Base-by-base conservation (phyloP, 2,329 filamentous ascomycete genomes). In the Clonostachys solani region DNA sequence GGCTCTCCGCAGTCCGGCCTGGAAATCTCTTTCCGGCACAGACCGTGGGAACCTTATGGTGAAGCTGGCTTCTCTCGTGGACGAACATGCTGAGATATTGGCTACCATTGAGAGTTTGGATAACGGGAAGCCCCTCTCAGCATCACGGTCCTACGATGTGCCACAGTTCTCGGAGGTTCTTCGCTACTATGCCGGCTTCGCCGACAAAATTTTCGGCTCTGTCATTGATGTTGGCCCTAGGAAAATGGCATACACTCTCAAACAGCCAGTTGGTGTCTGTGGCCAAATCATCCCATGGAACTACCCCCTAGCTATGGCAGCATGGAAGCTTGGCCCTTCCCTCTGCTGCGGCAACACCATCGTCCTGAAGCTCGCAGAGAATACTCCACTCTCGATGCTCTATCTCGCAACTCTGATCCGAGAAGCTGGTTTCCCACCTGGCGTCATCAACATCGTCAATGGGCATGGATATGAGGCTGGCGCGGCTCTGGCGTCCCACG, bases 241-340 rank as follows among this genome's bases (percentile, higher is more conserved):
- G 42, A 92, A 91, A 66, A 77, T 92, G 52, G 86, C 86, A 3
- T 92, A 92, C 61, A 91, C 86, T 0, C 69, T 89, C 47, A 80
- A 84, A 50, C 83, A 92, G 65, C 88, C 89, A 3, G 69, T 92
- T 34, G 89, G 89, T 37, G 88, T 94, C 0, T 88, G 87, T 54
- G 87, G 79, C 12, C 76, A 77, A 64, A 91, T 92, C 53, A 89
- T 89, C 50, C 87, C 87, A 9, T 92, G 87, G 86, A 92, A 92
- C 63, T 89, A 86, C 54, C 88, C 89, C 2, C 73, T 92, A 2
- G 74, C 77, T 17, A 91, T 92, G 81, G 85, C 86, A 15, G 83
- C 82, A 6, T 60, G 60, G 58, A 59, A 64, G 51, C 47, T 65
- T 10, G 86, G 83, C 17, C 84, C 85, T 38, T 79, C 79, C 12